Evolutionary conservation across 352 stramenopile species (phyloP).

Genomic region (Bremia lactucae): DNA sequence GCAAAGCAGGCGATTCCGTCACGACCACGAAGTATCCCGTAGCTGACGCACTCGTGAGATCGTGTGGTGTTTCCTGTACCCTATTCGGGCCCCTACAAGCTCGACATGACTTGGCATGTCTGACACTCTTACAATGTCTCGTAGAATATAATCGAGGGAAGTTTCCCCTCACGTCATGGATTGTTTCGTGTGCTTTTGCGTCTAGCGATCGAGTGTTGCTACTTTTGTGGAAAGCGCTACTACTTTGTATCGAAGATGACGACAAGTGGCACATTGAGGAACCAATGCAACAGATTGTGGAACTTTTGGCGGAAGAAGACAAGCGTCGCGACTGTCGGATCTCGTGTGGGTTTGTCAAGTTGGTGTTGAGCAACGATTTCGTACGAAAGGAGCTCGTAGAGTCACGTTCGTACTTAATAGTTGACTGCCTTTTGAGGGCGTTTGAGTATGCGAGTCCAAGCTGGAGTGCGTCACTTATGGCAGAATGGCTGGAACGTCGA

Average conservation of each 20-base stretch:
- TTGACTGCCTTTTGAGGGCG: slow-evolving; percentile 39
- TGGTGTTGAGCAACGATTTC: slow-evolving; percentile 24
- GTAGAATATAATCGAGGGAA: slow-evolving; percentile 67
- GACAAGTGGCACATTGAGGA: slow-evolving; percentile 32
- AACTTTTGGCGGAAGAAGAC: slow-evolving; percentile 37
- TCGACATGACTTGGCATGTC: slow-evolving; percentile 55
- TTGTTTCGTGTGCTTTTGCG: slow-evolving; percentile 44
- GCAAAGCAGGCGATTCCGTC: slow-evolving; percentile 49
- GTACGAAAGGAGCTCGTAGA: slow-evolving; percentile 18
- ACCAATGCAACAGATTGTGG: slow-evolving; percentile 37
- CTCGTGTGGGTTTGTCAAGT: slow-evolving; percentile 31
- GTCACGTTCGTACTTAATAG: slow-evolving; percentile 25
- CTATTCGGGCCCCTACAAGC: slow-evolving; percentile 7
- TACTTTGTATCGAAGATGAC: slow-evolving; percentile 12
- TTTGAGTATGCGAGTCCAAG: slow-evolving; percentile 31
- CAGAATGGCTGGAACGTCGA: slow-evolving; percentile 16
- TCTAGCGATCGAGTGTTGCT: slow-evolving; percentile 47
- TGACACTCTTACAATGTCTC: slow-evolving; percentile 61
- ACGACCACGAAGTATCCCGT: slow-evolving; percentile 56
- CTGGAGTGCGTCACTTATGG: slow-evolving; percentile 33
- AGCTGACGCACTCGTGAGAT: slow-evolving; percentile 45
- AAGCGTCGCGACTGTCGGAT: slow-evolving; percentile 29
- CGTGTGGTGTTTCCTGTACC: slow-evolving; percentile 13
- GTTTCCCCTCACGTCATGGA: slow-evolving; percentile 65
- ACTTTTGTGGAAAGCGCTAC: slow-evolving; percentile 34